These are phyloP conservation scores for Mycena sp. DNA, from an alignment of 1,284 basidiomycete species.

Conservation along the genomic window DNA sequence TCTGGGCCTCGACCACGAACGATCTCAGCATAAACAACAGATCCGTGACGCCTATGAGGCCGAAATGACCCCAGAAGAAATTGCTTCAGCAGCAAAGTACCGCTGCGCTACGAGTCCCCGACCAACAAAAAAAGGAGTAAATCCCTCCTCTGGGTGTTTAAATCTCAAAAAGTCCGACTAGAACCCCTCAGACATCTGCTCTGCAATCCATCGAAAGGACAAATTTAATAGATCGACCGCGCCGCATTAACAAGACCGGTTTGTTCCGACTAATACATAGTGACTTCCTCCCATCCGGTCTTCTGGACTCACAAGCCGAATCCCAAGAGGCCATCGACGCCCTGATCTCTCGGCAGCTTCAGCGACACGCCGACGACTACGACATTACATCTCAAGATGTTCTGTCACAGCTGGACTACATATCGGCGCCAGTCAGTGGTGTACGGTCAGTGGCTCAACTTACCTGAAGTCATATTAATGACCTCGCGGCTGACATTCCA, in stretches of 20 bases:
- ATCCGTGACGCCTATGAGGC: neutral
- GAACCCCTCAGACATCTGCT: neutral
- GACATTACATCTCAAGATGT: neutral
- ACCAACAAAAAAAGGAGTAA: neutral
- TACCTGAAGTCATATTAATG: neutral
- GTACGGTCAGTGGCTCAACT: neutral
- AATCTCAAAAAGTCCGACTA: neutral
- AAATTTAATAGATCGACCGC: neutral
- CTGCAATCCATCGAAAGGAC: neutral
- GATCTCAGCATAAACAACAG: slow-evolving; percentile 12
- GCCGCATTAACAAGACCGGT: neutral
- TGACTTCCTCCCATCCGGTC: neutral
- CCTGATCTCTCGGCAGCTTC: neutral
- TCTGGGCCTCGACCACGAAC: slow-evolving; percentile 1
- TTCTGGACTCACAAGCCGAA: neutral
- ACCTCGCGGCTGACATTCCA: neutral
- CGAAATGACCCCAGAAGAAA: neutral
- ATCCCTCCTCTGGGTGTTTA: neutral
- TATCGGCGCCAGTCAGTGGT: neutral
- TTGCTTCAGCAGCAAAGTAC: neutral
- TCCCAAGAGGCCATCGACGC: neutral
- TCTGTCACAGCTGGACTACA: neutral
- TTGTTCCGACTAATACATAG: neutral
- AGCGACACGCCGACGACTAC: no score
- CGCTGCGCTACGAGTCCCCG: neutral